Evolutionary conservation across 257 asterid genomes (phyloP), one percentile per base, ranked within the genome.

Genomic region (Plantago major): DNA sequence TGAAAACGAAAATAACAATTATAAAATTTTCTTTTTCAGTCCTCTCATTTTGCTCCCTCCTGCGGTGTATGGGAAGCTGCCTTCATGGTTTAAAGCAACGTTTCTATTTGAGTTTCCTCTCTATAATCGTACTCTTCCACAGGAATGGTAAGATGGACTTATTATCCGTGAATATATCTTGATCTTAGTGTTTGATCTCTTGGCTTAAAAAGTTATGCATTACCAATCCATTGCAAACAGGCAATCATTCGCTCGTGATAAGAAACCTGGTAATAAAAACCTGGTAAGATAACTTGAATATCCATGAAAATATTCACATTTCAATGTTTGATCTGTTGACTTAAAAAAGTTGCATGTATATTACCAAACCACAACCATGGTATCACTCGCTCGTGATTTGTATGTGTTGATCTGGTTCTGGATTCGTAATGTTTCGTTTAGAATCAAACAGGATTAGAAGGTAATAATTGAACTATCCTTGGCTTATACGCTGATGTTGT

Each of bases 1-100:
- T 64, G 46, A 22, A 8, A 28, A 16, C 17, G 33, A 58, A 38
- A 63, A 10, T 7, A 45, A 48, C 6, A 0, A 14, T 61, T 12
- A 55, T 6, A 42, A 38, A 4, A 56, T 56, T n/a, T 11, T 40
- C 28, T n/a, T 67, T 78, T 78, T 62, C 96, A 93, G 99, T 79
- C 99, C 97, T 60, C 86, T 93, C 64, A 53, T 93, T 71, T 76
- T 81, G 74, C 90, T 93, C 15, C 97, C 99, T n/a, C 92, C 97
- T 58, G 78, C 71, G n/a, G 28, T 93, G 15, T 89, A 87, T 14
- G 97, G 86, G 38, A 71, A 64, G 30, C 67, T 85, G 68, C 97
- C 99, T 5, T 64, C 67, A 14, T 93, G 96, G 96, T 66, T 89
- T 69, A 87, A 87, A 71, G 42, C 82, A 45, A 61, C 77, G 4